phyloP scores from a whole-genome alignment of 2,329 filamentous ascomycete species.

The Fusarium sp. region DNA sequence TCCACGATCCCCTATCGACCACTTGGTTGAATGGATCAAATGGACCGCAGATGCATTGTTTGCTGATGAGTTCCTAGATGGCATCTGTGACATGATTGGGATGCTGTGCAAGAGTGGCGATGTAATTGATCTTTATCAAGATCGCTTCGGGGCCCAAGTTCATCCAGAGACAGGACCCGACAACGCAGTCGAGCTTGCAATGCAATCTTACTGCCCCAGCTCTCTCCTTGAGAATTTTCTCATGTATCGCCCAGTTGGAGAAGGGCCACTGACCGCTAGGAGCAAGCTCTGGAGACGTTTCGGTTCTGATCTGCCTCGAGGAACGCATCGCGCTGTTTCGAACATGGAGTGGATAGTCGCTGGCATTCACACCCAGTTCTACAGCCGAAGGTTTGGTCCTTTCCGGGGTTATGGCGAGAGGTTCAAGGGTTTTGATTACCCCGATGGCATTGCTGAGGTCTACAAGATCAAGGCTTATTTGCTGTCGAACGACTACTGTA shows the following conservation, averaged over 20 bases:
- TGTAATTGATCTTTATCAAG: constrained; percentile 18
- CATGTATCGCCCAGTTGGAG: neutral
- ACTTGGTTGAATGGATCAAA: neutral
- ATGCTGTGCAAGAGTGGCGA: neutral
- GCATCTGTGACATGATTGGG: neutral
- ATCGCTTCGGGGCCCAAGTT: neutral
- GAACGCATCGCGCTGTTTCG: neutral
- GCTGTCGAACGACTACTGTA: neutral
- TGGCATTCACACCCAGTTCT: neutral
- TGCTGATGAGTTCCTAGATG: neutral
- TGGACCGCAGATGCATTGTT: neutral
- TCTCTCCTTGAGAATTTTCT: constrained; percentile 3
- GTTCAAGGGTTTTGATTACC: neutral
- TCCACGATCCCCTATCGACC: neutral
- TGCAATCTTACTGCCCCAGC: neutral
- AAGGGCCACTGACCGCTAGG: neutral
- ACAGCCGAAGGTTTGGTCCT: neutral
- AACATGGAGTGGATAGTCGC: constrained; percentile 15
- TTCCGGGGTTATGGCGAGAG: neutral
- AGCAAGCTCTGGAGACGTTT: neutral
- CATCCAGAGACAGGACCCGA: neutral
- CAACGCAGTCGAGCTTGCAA: constrained; percentile 17
- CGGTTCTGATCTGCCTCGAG: neutral
- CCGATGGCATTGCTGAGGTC: neutral
- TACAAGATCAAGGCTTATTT: neutral